These are phyloP conservation scores for Roridomyces roridus DNA, from an alignment of 768 basidiomycete genomes.

Conservation along the genomic window DNA sequence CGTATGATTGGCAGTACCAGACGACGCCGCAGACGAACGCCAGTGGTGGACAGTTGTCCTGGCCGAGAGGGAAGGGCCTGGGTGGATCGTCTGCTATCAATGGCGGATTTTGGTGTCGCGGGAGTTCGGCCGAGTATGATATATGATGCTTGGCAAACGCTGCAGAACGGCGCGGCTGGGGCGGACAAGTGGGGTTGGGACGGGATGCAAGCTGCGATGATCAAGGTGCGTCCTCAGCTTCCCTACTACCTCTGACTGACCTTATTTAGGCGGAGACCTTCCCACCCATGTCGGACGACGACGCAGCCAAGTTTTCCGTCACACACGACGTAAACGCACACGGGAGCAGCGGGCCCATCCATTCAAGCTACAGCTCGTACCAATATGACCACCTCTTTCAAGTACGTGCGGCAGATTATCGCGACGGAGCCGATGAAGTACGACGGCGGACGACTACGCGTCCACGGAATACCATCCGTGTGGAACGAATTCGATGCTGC, in stretches of 20 bases:
- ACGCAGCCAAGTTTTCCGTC: constrained; percentile 15
- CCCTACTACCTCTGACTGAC: not conserved
- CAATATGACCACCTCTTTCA: constrained; percentile 23
- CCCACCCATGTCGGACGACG: constrained; percentile 18
- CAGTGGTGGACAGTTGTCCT: not conserved
- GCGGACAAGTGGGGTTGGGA: constrained; percentile 39
- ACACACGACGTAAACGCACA: constrained; percentile 20
- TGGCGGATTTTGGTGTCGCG: constrained; percentile 35
- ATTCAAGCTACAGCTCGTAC: constrained; percentile 23
- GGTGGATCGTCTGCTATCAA: constrained; percentile 35
- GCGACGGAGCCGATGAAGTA: constrained; percentile 11
- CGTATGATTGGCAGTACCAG: constrained; percentile 20
- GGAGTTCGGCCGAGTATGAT: constrained; percentile 30
- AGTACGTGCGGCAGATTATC: constrained; percentile 19
- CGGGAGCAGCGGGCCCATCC: constrained; percentile 23
- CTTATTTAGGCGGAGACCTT: constrained; percentile 23
- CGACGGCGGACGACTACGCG: constrained; percentile 4
- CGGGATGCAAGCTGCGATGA: constrained; percentile 34
- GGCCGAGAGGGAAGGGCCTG: constrained; percentile 29
- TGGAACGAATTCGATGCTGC: constrained; percentile 23
- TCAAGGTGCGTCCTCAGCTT: constrained; percentile 24
- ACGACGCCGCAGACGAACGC: constrained; percentile 21
- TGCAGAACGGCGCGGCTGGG: constrained; percentile 22
- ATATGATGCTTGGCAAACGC: constrained; percentile 32
- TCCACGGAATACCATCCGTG: constrained; percentile 19